A percentile compares a stretch with the other conserved stretches of the same genome.
phyloP scores from a whole-genome alignment of 306 rosid genomes.

The Quercus robur region DNA sequence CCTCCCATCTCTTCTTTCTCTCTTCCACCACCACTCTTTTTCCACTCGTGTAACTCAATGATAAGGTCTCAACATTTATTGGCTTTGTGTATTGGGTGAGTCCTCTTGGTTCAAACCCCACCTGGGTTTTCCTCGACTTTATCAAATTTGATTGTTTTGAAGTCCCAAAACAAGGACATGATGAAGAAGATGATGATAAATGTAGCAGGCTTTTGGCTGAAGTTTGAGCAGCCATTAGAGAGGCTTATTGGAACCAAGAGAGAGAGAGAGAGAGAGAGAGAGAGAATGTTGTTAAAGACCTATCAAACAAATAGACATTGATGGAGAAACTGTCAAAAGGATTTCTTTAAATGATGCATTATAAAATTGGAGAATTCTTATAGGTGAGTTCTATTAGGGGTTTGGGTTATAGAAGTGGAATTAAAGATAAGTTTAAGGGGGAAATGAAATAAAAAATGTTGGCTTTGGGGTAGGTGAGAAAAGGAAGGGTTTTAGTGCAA shows the following conservation, averaged over 20 bases:
- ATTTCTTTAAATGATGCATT: neutral
- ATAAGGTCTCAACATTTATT: constrained; percentile 7
- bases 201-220: constrained; percentile 17
- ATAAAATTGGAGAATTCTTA: constrained; percentile 12
- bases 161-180: constrained; percentile 7
- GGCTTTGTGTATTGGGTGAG: constrained; percentile 15
- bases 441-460: neutral
- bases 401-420: neutral
- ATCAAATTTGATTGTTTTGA: constrained; percentile 26
- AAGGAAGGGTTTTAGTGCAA: neutral
- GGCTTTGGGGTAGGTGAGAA: constrained; percentile 27
- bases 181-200: neutral
- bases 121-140: constrained; percentile 15
- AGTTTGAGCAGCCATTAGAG: constrained; percentile 39
- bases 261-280: neutral
- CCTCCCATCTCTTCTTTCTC: constrained; percentile 24
- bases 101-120: constrained; percentile 34
- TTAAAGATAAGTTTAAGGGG: neutral
- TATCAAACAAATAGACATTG: neutral
- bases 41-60: neutral
- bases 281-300: neutral
- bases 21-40: constrained; percentile 4
- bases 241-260: neutral
- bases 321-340: constrained; percentile 1
- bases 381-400: neutral